Evolutionary conservation across 495 filamentous ascomycete genomes (phyloP), one percentile per base, ranked within the genome.

Genomic region (Podospora conica): DNA sequence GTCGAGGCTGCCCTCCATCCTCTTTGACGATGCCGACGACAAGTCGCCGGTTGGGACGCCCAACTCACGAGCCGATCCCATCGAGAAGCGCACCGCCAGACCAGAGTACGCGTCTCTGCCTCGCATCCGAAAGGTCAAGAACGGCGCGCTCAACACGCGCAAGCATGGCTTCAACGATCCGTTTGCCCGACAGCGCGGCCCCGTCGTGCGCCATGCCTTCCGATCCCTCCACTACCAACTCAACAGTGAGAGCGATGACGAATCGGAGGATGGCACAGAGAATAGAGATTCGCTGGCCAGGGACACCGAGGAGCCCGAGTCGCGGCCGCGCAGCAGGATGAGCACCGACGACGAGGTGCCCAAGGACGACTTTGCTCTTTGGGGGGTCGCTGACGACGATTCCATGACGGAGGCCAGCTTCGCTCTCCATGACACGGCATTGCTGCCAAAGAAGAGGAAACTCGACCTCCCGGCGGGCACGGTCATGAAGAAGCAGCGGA

Each of bases 291-390:
- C 90, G 28, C 74, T 88, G 24, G 84, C 82, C 8, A 79, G 87
- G 58, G 91, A 95, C 69, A 92, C 88, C 0, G 91, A 94, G 71
- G 92, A 95, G 64, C 85, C 86, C 58, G 92, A 94, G 57, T 96
- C 92, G 64, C 82, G 91, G 20, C 88, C 92, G 18, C 79, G 87
- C 12, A 96, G 92, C 73, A 88, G 90, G 11, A 86, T 91, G 81
- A 90, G 87, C 69, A 86, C 87, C 28, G 86, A 83, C 40, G 85
- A 87, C 29, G 88, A 88, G 23, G 82, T 75, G 1, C 86, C 83
- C 21, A 90, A 92, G 67, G 86, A 91, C 28, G 88, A 81, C 15
- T 87, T 81, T 22, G 65, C 58, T 0, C 76, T 76, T 3, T 76
- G 79, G 70, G 80, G 75, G 25, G 72, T 73, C 18, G 75, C 65